These are phyloP conservation scores for Orbilia ellipsospora DNA, from an alignment of 2,329 filamentous ascomycete genomes.

Conservation along the genomic window DNA sequence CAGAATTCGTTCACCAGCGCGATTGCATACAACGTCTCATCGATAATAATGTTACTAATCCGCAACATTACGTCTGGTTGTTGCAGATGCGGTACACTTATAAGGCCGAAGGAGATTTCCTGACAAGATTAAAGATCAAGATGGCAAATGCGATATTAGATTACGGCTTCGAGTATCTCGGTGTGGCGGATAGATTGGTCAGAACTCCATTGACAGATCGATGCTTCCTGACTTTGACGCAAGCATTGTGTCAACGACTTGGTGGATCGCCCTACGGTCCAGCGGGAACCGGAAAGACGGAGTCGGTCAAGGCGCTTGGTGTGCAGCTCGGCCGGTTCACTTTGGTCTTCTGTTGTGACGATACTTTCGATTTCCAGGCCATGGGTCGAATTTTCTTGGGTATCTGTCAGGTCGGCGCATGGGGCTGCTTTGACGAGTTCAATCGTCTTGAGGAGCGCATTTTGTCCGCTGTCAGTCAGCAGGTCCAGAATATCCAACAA, in stretches of 20 bases:
- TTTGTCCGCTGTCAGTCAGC: slow-evolving; percentile 95
- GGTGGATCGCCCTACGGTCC: slow-evolving; percentile 97
- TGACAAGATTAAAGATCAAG: slow-evolving; percentile 85
- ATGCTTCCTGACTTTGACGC: slow-evolving; percentile 96
- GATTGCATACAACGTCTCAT: slow-evolving; percentile 91
- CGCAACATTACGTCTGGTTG: slow-evolving; percentile 90
- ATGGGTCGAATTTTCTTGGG: slow-evolving; percentile 99
- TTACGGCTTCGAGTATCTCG: slow-evolving; percentile 98
- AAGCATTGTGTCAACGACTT: slow-evolving; percentile 91
- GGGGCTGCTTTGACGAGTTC: slow-evolving; percentile 99
- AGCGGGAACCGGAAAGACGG: slow-evolving; percentile 97
- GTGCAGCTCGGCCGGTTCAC: slow-evolving; percentile 97
- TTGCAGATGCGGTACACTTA: slow-evolving; percentile 98
- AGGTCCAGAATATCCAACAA: slow-evolving; percentile 99
- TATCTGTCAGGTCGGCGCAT: slow-evolving; percentile 98
- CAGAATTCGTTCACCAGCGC: slow-evolving; percentile 97
- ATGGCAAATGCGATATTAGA: slow-evolving; percentile 97
- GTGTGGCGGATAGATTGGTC: slow-evolving; percentile 94
- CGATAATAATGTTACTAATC: slow-evolving; percentile 76
- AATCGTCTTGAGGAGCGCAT: slow-evolving; percentile 99
- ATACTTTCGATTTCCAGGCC: slow-evolving; percentile 99
- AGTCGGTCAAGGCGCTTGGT: slow-evolving; percentile 97
- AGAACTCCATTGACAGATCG: slow-evolving; percentile 96
- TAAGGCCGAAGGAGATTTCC: slow-evolving; percentile 79
- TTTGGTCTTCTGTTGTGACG: slow-evolving; percentile 98